A percentile compares a stretch with the other conserved stretches of the same genome.
These are phyloP conservation scores for Tylopilus felleus DNA, from an alignment of 768 basidiomycete genomes.

Conservation along the genomic window DNA sequence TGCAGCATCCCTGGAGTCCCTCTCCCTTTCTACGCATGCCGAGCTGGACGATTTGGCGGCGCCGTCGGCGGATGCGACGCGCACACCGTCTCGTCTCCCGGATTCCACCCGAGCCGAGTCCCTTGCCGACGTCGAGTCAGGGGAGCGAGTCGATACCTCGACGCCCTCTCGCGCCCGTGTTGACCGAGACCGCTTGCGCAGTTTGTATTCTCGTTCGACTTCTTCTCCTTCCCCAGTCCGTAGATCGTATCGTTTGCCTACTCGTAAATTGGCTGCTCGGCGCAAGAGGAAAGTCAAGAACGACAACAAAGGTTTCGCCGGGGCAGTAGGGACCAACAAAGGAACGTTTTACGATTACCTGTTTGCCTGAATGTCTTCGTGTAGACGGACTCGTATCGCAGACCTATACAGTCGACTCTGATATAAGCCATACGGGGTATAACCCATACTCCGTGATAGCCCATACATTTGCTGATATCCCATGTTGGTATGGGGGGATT, in stretches of 20 bases:
- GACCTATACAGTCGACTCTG: too few species aligned
- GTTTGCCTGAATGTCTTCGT: conserved; percentile 31
- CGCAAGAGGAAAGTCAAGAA: conserved; percentile 19
- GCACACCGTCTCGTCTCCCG: conserved; percentile 3
- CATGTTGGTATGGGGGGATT: not conserved
- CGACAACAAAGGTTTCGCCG: conserved; percentile 11
- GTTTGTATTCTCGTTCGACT: conserved; percentile 37
- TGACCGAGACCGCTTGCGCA: conserved; percentile 28
- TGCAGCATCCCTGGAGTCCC: conserved; percentile 32
- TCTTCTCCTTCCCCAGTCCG: conserved; percentile 58
- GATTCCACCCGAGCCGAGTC: not conserved
- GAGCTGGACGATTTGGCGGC: conserved; percentile 17
- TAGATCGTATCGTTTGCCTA: conserved; percentile 25
- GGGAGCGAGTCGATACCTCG: not conserved
- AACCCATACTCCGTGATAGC: too few species aligned
- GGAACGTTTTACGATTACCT: conserved; percentile 44
- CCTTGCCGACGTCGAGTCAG: not conserved
- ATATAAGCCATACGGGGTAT: too few species aligned
- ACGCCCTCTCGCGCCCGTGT: conserved; percentile 20
- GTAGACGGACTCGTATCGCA: not conserved
- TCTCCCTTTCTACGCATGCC: conserved; percentile 32
- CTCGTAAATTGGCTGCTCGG: conserved; percentile 12
- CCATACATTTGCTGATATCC: not conserved
- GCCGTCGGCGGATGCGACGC: not conserved
- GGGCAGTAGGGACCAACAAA: conserved; percentile 11